These are phyloP conservation scores for Collybiopsis confluens DNA, from an alignment of 768 basidiomycete species.

Conservation along the genomic window DNA sequence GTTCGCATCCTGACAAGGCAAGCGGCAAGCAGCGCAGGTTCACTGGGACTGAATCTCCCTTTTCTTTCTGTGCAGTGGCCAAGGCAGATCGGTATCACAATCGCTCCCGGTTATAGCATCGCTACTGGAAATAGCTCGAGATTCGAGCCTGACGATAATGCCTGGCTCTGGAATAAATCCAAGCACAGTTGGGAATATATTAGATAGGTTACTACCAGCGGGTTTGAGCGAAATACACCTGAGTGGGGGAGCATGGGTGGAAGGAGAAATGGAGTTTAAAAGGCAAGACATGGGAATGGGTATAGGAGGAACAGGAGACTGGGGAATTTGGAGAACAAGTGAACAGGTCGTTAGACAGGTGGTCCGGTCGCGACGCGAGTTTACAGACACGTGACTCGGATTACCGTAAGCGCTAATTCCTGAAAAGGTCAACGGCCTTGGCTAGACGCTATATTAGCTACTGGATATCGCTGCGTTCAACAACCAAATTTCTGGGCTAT, in stretches of 20 bases:
- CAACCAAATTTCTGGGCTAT: neutral
- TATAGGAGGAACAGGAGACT: constrained; percentile 46
- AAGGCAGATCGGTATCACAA: constrained; percentile 36
- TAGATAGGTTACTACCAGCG: constrained; percentile 46
- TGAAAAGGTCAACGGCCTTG: neutral
- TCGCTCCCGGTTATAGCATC: constrained; percentile 37
- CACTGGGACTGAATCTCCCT: neutral
- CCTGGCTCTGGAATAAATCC: constrained; percentile 76
- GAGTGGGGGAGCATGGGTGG: constrained; percentile 65
- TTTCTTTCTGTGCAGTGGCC: constrained; percentile 39
- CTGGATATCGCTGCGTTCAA: neutral
- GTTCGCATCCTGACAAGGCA: constrained; percentile 81
- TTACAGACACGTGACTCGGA: constrained; percentile 31
- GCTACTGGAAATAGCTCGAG: constrained; percentile 33
- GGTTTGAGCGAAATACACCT: constrained; percentile 70
- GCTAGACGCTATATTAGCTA: neutral
- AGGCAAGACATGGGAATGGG: constrained; percentile 70
- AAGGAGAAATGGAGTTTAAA: constrained; percentile 47
- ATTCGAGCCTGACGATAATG: constrained; percentile 48
- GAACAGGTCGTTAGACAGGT: constrained; percentile 35
- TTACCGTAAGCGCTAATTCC: no score
- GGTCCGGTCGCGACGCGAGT: neutral
- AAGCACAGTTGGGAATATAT: constrained; percentile 43
- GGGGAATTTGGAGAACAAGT: constrained; percentile 66
- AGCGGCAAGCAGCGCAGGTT: constrained; percentile 4